phyloP scores from a whole-genome alignment of 2,329 filamentous ascomycete species.

The Dactylellina sp. region DNA sequence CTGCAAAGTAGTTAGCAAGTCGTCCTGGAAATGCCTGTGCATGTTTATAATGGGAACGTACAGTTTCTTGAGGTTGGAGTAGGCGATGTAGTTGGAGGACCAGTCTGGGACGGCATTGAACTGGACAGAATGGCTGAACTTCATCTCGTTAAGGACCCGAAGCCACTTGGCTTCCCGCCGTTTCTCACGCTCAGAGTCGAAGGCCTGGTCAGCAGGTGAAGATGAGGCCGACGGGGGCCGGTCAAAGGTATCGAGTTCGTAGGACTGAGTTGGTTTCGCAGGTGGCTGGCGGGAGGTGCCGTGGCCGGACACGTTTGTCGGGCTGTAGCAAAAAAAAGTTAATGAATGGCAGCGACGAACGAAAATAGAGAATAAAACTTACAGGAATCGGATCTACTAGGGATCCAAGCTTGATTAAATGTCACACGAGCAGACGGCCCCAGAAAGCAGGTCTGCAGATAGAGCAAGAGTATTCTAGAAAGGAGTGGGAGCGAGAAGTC shows the following conservation, averaged over 20 bases:
- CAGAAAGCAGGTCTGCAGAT: not conserved
- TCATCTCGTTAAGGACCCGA: slow-evolving; percentile 84
- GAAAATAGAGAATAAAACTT: slow-evolving; percentile 12
- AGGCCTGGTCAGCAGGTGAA: not conserved
- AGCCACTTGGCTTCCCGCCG: slow-evolving; percentile 64
- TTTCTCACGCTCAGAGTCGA: slow-evolving; percentile 46
- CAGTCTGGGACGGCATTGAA: slow-evolving; percentile 99
- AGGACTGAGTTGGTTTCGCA: slow-evolving; percentile 31
- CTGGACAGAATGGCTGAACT: slow-evolving; percentile 99
- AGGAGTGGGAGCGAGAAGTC: not conserved
- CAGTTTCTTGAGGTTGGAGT: slow-evolving; percentile 99
- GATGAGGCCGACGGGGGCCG: slow-evolving; percentile 17
- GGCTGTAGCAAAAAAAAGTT: slow-evolving; percentile 8
- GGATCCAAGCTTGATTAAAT: slow-evolving; percentile 39
- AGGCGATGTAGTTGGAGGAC: slow-evolving; percentile 97
- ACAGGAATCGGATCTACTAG: slow-evolving; percentile 29
- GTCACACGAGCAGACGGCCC: slow-evolving; percentile 8
- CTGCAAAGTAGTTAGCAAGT: slow-evolving; percentile 65
- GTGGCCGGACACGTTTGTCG: slow-evolving; percentile 47
- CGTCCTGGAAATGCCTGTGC: not conserved
- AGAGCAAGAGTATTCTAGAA: not conserved
- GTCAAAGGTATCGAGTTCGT: slow-evolving; percentile 35
- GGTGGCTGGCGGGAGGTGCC: slow-evolving; percentile 20
- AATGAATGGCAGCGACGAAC: not conserved
- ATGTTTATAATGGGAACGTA: slow-evolving; percentile 65